A percentile compares a stretch with the other conserved stretches of the same genome.
Conservation (phyloP, 257 asterid species). For the Coffea eugenioides region DNA sequence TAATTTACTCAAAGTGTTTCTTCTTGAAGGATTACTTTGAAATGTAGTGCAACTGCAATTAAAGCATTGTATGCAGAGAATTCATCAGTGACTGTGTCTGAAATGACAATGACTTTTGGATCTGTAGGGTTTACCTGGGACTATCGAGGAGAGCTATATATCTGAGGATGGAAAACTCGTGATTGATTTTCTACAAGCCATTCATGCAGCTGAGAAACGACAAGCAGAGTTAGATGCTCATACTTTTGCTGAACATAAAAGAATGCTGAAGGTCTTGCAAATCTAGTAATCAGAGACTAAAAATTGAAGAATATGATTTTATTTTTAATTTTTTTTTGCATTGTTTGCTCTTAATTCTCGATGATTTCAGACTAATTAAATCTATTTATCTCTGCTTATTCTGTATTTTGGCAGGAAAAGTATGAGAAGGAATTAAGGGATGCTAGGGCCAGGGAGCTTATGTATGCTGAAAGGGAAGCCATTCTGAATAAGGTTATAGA, state of each 20-base stretch:
- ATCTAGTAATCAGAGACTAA: background rate
- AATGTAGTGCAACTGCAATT: background rate
- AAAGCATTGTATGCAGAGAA: background rate
- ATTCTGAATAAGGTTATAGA: constrained; percentile 73
- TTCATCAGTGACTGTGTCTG: background rate
- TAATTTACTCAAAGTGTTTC: background rate
- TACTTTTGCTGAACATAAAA: constrained; percentile 61
- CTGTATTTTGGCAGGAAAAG: constrained; percentile 62
- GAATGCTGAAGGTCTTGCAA: constrained; percentile 60
- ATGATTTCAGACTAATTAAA: constrained; percentile 17
- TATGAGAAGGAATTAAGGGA: constrained; percentile 93
- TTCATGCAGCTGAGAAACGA: constrained; percentile 96
- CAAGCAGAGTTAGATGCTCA: constrained; percentile 85
- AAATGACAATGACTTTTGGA: background rate
- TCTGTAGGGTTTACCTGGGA: constrained; percentile 50
- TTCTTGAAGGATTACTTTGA: background rate
- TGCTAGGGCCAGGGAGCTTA: constrained; percentile 96
- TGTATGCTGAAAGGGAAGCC: constrained; percentile 98
- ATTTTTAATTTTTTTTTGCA: background rate
- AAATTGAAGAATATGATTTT: background rate
- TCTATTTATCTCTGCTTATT: constrained; percentile 27
- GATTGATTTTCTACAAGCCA: constrained; percentile 86
- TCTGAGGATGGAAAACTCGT: constrained; percentile 85
- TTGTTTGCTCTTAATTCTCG: background rate
- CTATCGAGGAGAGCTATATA: constrained; percentile 61